Percentiles rank a stretch among this genome's conserved stretches.
These are phyloP conservation scores for Beauveria rudraprayagi DNA, from an alignment of 2,329 filamentous ascomycete species.

Conservation along the genomic window DNA sequence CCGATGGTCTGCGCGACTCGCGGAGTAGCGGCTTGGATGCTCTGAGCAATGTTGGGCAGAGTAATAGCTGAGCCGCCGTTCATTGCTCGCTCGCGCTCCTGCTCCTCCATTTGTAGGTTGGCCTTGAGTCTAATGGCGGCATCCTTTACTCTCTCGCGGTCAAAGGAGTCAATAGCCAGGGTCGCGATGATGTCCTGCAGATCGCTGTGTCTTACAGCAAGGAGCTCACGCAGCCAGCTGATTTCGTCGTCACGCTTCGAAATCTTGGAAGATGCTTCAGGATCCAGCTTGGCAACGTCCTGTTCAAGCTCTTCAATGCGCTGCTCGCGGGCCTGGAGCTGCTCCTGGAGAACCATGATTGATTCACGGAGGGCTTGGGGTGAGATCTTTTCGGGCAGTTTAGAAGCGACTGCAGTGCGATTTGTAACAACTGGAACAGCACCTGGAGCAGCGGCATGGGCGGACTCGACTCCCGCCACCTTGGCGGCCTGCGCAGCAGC, in stretches of 20 bases:
- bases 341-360: constrained; percentile 92
- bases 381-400: constrained; percentile 76
- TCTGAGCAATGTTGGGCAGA: constrained; percentile 68
- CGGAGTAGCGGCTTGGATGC: constrained; percentile 71
- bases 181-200: constrained; percentile 83
- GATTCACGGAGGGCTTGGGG: constrained; percentile 92
- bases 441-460: constrained; percentile 23
- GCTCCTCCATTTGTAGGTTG: constrained; percentile 95
- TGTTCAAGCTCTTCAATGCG: constrained; percentile 82
- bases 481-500: constrained; percentile 73
- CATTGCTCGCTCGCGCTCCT: constrained; percentile 81
- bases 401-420: constrained; percentile 32
- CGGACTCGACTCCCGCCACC: constrained; percentile 38
- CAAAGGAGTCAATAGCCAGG: constrained; percentile 65
- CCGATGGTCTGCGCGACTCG: constrained; percentile 77
- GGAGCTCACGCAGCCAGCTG: constrained; percentile 84
- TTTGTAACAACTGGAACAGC: constrained; percentile 32
- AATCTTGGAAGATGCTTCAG: constrained; percentile 71
- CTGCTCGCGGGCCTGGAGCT: constrained; percentile 87
- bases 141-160: constrained; percentile 74
- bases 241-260: constrained; percentile 93
- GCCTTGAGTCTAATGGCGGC: constrained; percentile 88
- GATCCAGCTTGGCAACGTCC: constrained; percentile 59
- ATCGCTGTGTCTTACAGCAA: constrained; percentile 84
- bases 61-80: constrained; percentile 59